phyloP scores from a whole-genome alignment of 2,329 filamentous ascomycete species.

The Sclerotiophoma versabilis region DNA sequence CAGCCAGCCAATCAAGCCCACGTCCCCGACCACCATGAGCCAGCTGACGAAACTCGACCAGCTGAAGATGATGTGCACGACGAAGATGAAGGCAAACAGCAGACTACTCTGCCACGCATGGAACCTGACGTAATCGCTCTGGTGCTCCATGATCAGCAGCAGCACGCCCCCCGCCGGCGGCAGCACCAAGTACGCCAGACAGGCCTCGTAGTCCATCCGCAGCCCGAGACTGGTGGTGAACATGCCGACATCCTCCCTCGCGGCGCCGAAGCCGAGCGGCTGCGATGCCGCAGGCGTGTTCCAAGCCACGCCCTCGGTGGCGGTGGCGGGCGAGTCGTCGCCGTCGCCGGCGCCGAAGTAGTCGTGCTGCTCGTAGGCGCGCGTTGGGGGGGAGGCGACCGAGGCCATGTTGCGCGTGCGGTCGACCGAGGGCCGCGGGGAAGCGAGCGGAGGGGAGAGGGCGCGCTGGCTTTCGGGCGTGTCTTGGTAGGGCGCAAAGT shows the following conservation, averaged over 20 bases:
- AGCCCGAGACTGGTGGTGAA: conserved; percentile 92
- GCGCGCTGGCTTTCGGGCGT: conserved; percentile 84
- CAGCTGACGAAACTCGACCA: conserved; percentile 87
- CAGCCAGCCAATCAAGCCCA: conserved; percentile 78
- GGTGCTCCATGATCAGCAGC: conserved; percentile 84
- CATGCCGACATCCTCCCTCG: conserved; percentile 71
- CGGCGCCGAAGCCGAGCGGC: conserved; percentile 10
- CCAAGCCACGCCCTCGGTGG: conserved; percentile 42
- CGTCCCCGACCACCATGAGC: conserved; percentile 78
- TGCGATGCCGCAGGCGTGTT: conserved; percentile 15
- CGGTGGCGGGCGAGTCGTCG: conserved; percentile 26
- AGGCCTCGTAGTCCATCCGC: conserved; percentile 87
- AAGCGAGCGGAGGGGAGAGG: conserved; percentile 71
- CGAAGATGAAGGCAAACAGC: conserved; percentile 74
- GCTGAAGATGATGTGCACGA: conserved; percentile 82
- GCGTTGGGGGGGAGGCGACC: conserved; percentile 43
- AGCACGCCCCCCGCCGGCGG: conserved; percentile 87
- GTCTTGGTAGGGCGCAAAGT: conserved; percentile 98
- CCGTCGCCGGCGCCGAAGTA: conserved; percentile 39
- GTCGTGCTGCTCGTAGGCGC: conserved; percentile 51
- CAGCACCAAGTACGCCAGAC: conserved; percentile 82
- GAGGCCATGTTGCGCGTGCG: conserved; percentile 40
- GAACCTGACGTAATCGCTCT: conserved; percentile 97
- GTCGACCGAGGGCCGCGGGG: conserved; percentile 48
- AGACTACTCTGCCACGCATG: conserved; percentile 95